A percentile compares a stretch with the other conserved stretches of the same genome.
These are phyloP conservation scores for Dipteronia sinensis DNA, from an alignment of 345 rosid genomes.

Conservation along the genomic window DNA sequence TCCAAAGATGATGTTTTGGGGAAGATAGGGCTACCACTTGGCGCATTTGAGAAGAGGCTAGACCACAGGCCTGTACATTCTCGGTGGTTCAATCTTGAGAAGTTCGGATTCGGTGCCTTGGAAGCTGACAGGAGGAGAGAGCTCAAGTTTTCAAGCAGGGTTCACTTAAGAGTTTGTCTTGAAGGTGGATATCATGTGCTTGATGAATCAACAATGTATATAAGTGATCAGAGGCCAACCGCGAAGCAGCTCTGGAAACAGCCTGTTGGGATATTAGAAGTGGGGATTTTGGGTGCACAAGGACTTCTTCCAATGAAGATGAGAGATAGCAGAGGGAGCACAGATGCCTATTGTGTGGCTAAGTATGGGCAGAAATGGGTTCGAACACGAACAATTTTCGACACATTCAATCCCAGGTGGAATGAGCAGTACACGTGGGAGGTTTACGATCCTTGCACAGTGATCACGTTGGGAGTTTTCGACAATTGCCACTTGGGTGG, in stretches of 20 bases:
- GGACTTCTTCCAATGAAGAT: conserved; percentile 81
- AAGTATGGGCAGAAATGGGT: conserved; percentile 91
- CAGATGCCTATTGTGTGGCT: conserved; percentile 78
- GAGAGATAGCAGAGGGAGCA: conserved; percentile 68
- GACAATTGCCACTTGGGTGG: conserved; percentile 70
- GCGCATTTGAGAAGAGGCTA: conserved; percentile 67
- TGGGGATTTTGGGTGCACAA: conserved; percentile 71
- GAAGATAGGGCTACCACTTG: conserved; percentile 55
- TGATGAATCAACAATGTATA: conserved; percentile 87
- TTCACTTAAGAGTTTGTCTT: conserved; percentile 77
- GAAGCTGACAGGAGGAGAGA: conserved; percentile 85
- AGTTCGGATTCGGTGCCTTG: conserved; percentile 64
- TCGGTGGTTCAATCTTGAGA: conserved; percentile 88
- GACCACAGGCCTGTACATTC: conserved; percentile 86
- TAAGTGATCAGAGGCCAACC: conserved; percentile 85
- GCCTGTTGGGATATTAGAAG: conserved; percentile 73
- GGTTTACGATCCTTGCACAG: conserved; percentile 88
- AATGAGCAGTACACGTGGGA: conserved; percentile 93
- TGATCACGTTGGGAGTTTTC: conserved; percentile 74
- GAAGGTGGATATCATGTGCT: conserved; percentile 97
- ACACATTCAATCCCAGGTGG: conserved; percentile 63
- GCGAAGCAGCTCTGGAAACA: conserved; percentile 87
- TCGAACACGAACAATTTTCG: conserved; percentile 71
- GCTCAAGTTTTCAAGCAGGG: conserved; percentile 72
- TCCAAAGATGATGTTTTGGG: conserved; percentile 74